These are phyloP conservation scores for Termitomyces heimii DNA, from an alignment of 768 basidiomycete genomes.

Conservation along the genomic window DNA sequence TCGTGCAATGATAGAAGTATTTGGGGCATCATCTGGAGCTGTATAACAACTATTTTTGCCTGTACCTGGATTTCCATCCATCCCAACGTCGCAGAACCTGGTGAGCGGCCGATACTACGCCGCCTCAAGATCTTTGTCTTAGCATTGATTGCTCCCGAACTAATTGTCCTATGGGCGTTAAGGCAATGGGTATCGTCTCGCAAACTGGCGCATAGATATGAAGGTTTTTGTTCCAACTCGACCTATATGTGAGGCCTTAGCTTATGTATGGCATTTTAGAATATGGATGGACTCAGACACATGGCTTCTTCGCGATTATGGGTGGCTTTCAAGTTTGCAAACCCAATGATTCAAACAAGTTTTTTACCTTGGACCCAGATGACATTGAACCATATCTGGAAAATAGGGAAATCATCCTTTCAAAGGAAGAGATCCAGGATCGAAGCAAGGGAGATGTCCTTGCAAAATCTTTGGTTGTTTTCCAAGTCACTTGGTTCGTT, in stretches of 20 bases:
- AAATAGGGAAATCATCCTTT: too few relatives aligned
- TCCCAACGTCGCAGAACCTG: conserved; percentile 16
- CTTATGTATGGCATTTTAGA: too few relatives aligned
- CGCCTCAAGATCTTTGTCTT: conserved; percentile 10
- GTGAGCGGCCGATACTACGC: not conserved
- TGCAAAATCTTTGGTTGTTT: too few relatives aligned
- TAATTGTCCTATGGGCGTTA: conserved; percentile 15
- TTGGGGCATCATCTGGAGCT: conserved; percentile 16
- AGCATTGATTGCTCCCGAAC: conserved; percentile 17
- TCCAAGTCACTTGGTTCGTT: too few relatives aligned
- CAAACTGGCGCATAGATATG: conserved; percentile 10
- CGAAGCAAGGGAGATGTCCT: too few relatives aligned
- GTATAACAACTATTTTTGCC: conserved; percentile 17
- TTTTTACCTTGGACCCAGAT: too few relatives aligned
- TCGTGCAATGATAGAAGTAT: not conserved
- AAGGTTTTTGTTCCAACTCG: not conserved
- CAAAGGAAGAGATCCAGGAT: too few relatives aligned
- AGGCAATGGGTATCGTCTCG: conserved; percentile 15
- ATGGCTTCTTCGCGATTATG: too few relatives aligned
- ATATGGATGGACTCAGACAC: too few relatives aligned
- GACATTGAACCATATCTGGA: too few relatives aligned
- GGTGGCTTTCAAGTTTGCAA: too few relatives aligned
- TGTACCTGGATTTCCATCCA: conserved; percentile 21
- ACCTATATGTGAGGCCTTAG: not conserved
- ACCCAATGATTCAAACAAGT: too few relatives aligned